phyloP scores from a whole-genome alignment of 345 rosid species.

The Heritiera littoralis region DNA sequence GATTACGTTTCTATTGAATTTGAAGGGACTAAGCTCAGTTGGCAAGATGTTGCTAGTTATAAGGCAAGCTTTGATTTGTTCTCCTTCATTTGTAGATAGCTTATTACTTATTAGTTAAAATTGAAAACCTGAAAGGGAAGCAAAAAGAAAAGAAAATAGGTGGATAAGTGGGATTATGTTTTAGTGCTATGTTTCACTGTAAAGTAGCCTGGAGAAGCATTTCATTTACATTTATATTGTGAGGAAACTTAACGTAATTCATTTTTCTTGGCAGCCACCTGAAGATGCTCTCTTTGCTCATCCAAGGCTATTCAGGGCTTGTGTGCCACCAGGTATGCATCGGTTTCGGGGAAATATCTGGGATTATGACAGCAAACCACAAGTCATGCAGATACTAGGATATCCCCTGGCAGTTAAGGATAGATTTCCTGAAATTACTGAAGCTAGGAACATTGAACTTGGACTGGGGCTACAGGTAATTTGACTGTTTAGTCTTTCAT shows the following conservation, averaged over 20 bases:
- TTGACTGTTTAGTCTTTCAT: constrained; percentile 1
- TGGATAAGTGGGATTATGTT: background rate
- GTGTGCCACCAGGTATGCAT: constrained; percentile 98
- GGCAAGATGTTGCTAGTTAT: constrained; percentile 93
- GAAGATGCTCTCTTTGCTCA: constrained; percentile 92
- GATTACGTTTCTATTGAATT: constrained; percentile 94
- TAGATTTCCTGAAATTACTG: constrained; percentile 82
- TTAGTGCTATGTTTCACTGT: background rate
- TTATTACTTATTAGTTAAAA: background rate
- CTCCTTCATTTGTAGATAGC: background rate
- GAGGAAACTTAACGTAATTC: constrained; percentile 10
- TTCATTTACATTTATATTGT: background rate
- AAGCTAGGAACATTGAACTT: constrained; percentile 91
- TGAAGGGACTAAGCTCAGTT: constrained; percentile 72
- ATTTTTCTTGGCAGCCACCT: constrained; percentile 61
- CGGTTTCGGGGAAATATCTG: constrained; percentile 94
- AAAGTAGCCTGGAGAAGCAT: background rate
- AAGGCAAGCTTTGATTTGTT: constrained; percentile 48
- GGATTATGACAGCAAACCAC: constrained; percentile 88
- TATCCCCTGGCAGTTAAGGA: constrained; percentile 70
- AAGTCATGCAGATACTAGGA: constrained; percentile 72
- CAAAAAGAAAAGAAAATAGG: background rate
- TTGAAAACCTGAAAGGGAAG: background rate
- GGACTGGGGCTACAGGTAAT: constrained; percentile 93
- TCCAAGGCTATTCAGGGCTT: constrained; percentile 95